Conservation (phyloP, 495 filamentous ascomycete species). For the Articulospora tetracladia region DNA sequence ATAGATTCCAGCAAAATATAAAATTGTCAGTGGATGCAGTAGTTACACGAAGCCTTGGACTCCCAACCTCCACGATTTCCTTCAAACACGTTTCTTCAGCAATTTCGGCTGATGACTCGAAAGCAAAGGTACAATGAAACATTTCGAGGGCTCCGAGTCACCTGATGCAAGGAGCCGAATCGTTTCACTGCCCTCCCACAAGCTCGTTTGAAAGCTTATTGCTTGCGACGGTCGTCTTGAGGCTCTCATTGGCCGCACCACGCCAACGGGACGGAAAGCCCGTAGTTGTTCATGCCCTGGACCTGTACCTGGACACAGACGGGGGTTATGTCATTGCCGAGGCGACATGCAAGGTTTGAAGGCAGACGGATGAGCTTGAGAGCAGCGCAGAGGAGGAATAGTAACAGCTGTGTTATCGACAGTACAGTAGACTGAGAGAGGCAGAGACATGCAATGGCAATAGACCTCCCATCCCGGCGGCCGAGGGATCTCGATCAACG, state of each 20-base stretch:
- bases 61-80: background rate
- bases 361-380: background rate
- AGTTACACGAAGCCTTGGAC: too few relatives aligned
- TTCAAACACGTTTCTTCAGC: background rate
- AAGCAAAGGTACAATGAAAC: background rate
- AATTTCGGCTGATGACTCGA: background rate
- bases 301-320: background rate
- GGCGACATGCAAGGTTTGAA: background rate
- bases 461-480: background rate
- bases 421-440: background rate
- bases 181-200: background rate
- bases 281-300: background rate
- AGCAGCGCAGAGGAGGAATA: background rate
- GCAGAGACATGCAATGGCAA: background rate
- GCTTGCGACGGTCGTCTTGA: background rate
- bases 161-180: slow-evolving; percentile 4
- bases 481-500: too few relatives aligned
- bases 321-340: too few relatives aligned
- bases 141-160: background rate
- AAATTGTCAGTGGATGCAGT: too few relatives aligned
- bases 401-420: background rate
- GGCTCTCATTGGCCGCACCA: slow-evolving; percentile 2
- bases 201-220: slow-evolving; percentile 9
- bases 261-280: slow-evolving; percentile 4
- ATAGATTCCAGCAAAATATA: too few relatives aligned